These are phyloP conservation scores for Marsdenia floribunda DNA, from an alignment of 257 asterid species.

Conservation along the genomic window DNA sequence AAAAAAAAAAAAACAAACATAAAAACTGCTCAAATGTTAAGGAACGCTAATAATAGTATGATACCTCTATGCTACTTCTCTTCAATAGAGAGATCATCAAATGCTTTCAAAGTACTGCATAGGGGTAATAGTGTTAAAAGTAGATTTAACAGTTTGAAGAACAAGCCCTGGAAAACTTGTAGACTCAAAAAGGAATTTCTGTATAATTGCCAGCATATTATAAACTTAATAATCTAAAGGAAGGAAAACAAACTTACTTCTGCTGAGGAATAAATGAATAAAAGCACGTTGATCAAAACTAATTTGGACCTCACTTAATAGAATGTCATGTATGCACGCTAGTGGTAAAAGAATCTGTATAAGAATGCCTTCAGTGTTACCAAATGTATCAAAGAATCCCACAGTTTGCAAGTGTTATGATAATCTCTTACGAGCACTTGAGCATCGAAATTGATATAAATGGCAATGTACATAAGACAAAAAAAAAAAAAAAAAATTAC, in stretches of 20 bases:
- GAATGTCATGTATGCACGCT: background rate
- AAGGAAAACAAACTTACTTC: background rate
- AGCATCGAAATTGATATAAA: background rate
- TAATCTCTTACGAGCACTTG: background rate
- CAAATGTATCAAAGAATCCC: background rate
- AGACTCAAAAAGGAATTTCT: background rate
- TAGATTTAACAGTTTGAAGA: background rate
- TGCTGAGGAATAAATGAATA: background rate
- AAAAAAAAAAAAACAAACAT: too few species aligned
- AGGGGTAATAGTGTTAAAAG: background rate
- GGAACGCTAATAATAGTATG: background rate
- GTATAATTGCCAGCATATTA: background rate
- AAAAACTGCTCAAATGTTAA: background rate
- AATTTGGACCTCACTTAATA: background rate
- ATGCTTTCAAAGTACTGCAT: background rate
- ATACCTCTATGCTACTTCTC: background rate
- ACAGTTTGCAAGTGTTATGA: background rate
- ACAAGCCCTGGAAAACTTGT: background rate
- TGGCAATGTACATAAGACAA: background rate
- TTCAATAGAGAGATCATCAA: background rate
- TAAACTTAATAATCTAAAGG: background rate
- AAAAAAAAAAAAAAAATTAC: too few species aligned
- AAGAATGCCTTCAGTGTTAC: background rate
- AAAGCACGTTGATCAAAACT: background rate
- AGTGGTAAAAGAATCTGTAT: background rate